Percentiles rank a stretch among this genome's conserved stretches.
These are phyloP conservation scores for Colletotrichum orchidophilum DNA, from an alignment of 2,329 filamentous ascomycete genomes.

Conservation along the genomic window DNA sequence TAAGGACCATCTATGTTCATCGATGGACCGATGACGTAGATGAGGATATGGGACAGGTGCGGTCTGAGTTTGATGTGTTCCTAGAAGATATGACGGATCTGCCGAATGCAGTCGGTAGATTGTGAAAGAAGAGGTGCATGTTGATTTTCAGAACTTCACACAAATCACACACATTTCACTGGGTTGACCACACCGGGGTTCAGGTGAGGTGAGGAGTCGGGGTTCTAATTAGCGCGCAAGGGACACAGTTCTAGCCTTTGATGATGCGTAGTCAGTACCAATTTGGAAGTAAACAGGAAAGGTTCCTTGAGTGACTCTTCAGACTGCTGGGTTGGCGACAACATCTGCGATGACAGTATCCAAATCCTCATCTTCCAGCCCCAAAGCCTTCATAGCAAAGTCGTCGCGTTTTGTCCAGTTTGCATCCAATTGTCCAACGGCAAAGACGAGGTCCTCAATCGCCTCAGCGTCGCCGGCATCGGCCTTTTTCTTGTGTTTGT, in stretches of 20 bases:
- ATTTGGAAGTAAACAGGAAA: no score
- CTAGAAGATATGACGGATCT: slow-evolving; percentile 37
- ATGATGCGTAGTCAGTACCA: no score
- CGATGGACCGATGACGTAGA: slow-evolving; percentile 62
- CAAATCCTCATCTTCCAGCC: slow-evolving; percentile 56
- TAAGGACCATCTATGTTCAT: slow-evolving; percentile 62
- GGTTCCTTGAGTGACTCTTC: neutral
- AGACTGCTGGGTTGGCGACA: slow-evolving; percentile 37
- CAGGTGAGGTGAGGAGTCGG: neutral
- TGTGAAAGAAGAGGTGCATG: no score
- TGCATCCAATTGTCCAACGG: slow-evolving; percentile 56
- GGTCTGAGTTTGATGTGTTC: slow-evolving; percentile 49
- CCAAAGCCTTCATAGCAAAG: slow-evolving; percentile 58
- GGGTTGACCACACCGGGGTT: no score
- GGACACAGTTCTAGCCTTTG: neutral
- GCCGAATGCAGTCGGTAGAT: slow-evolving; percentile 15
- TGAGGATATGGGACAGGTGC: slow-evolving; percentile 54
- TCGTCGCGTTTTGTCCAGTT: slow-evolving; percentile 56
- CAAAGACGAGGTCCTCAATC: slow-evolving; percentile 59
- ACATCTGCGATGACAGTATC: slow-evolving; percentile 50
- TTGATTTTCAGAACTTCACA: no score
- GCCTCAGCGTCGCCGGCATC: slow-evolving; percentile 49
- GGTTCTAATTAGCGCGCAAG: neutral
- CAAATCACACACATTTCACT: no score
- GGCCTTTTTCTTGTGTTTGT: slow-evolving; percentile 47